A percentile compares a stretch with the other conserved stretches of the same genome.
Conservation (phyloP, 192 early-diverging fungal genomes). For the Coemansia sp. region DNA sequence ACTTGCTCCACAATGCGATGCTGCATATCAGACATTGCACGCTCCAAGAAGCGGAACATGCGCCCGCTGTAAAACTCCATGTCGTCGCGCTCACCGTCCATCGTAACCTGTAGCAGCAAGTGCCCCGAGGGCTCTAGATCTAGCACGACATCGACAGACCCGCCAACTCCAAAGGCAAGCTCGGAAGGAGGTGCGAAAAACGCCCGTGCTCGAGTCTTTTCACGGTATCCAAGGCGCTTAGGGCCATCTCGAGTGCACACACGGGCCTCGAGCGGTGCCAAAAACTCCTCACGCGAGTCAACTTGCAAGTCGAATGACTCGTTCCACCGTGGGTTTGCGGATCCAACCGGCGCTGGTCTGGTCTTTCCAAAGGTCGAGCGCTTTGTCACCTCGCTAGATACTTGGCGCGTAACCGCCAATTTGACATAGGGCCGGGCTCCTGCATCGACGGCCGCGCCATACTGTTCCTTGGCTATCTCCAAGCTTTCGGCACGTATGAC, state of each 20-base stretch:
- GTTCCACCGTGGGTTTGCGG: constrained; percentile 77
- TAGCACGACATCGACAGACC: constrained; percentile 66
- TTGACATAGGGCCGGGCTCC: constrained; percentile 62
- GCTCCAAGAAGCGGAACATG: constrained; percentile 68
- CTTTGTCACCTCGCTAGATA: constrained; percentile 49
- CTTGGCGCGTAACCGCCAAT: constrained; percentile 50
- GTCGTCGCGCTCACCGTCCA: constrained; percentile 77
- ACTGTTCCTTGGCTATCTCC: constrained; percentile 60
- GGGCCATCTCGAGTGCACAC: constrained; percentile 53
- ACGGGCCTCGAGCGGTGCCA: constrained; percentile 42
- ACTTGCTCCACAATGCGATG: constrained; percentile 74
- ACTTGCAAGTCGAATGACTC: constrained; percentile 70
- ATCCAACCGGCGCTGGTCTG: constrained; percentile 22
- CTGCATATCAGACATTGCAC: constrained; percentile 67
- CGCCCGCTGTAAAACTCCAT: constrained; percentile 81
- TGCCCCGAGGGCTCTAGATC: constrained; percentile 68
- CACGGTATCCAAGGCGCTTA: constrained; percentile 41
- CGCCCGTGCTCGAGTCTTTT: constrained; percentile 59
- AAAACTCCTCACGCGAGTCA: constrained; percentile 36
- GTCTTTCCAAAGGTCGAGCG: constrained; percentile 63
- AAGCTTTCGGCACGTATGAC: constrained; percentile 68
- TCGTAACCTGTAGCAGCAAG: constrained; percentile 66
- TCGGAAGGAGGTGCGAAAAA: constrained; percentile 59
- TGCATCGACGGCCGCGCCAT: constrained; percentile 30
- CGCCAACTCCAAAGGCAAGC: constrained; percentile 41